These are phyloP conservation scores for Phylloporus arenicola DNA, from an alignment of 768 basidiomycete species.

Conservation along the genomic window DNA sequence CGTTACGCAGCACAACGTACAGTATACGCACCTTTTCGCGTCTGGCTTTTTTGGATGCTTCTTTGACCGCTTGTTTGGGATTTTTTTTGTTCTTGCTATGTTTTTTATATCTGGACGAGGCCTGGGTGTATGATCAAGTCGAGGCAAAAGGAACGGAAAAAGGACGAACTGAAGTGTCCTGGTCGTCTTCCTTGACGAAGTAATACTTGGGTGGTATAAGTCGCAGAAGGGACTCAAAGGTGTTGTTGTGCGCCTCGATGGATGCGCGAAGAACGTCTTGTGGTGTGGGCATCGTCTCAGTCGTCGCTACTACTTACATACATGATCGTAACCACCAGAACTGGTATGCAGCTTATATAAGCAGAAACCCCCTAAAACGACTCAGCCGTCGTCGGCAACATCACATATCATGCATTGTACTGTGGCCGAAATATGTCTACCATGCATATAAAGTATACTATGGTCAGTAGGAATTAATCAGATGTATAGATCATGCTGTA, in stretches of 20 bases:
- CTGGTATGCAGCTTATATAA: too few species aligned
- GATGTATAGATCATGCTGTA: too few species aligned
- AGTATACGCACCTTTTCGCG: conserved; percentile 62
- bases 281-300: conserved; percentile 32
- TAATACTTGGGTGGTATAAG: conserved; percentile 92
- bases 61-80: conserved; percentile 82
- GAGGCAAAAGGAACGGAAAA: too few species aligned
- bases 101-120: conserved; percentile 72
- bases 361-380: too few species aligned
- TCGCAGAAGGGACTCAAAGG: conserved; percentile 76
- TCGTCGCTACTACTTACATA: too few species aligned
- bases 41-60: conserved; percentile 84
- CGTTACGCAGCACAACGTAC: background rate
- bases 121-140: background rate
- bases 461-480: too few species aligned
- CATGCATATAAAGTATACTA: too few species aligned
- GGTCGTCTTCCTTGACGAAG: conserved; percentile 32
- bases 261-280: conserved; percentile 48
- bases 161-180: conserved; percentile 12
- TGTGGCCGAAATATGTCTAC: too few species aligned
- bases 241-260: conserved; percentile 78
- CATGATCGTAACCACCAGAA: too few species aligned
- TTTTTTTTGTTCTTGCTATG: conserved; percentile 83
- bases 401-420: too few species aligned
- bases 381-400: too few species aligned